Evolutionary conservation across 2,329 filamentous ascomycete species (phyloP).

Genomic region (Harringtonia aguacate): DNA sequence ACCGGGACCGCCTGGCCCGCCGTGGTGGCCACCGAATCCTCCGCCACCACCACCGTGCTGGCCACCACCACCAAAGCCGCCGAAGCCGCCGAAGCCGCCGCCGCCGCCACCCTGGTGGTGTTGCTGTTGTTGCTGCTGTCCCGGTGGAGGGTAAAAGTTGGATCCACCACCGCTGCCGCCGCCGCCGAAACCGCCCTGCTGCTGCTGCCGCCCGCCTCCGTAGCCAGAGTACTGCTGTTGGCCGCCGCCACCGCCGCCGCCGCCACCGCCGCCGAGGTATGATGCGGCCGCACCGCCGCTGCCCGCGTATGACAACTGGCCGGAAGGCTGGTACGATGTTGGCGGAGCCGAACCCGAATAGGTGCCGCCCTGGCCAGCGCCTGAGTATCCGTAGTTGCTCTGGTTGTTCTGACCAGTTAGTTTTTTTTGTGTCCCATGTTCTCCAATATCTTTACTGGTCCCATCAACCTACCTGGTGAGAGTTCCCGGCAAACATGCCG

Average conservation of each 20-base stretch:
- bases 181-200: not conserved
- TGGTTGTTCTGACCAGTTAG: not conserved
- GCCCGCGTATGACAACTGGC: slow-evolving; percentile 13
- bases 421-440: not conserved
- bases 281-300: not conserved
- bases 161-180: not conserved
- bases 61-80: not conserved
- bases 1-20: no score
- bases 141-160: not conserved
- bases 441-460: no score
- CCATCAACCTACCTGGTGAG: slow-evolving; percentile 25
- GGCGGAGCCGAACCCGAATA: slow-evolving; percentile 56
- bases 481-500: slow-evolving; percentile 36
- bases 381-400: slow-evolving; percentile 51
- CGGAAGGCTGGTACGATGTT: slow-evolving; percentile 41
- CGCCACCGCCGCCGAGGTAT: not conserved
- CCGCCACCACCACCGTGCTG: not conserved
- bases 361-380: slow-evolving; percentile 38
- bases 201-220: not conserved
- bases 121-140: no score
- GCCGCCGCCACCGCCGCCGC: not conserved
- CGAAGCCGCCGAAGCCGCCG: not conserved
- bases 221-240: no score
- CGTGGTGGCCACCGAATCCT: not conserved
- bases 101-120: not conserved